A percentile compares a stretch with the other conserved stretches of the same genome.
Evolutionary conservation across 2,329 filamentous ascomycete genomes (phyloP).

Genomic region (Ascochyta rabiei): DNA sequence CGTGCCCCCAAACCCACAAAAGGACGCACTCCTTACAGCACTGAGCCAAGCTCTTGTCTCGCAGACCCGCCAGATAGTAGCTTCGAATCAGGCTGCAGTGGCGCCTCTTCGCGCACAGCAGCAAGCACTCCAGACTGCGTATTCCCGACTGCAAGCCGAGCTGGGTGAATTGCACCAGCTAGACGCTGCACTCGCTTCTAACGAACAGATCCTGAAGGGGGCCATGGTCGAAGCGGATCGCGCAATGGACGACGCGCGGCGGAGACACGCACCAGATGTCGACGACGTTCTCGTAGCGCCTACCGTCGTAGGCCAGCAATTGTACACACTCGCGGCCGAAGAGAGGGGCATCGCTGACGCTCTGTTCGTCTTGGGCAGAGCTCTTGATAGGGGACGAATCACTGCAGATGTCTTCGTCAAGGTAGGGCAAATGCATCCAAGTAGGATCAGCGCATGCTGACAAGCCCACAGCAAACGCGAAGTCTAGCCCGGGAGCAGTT

Average conservation of each 20-base stretch:
- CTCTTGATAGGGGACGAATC: conserved; percentile 74
- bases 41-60: conserved; percentile 73
- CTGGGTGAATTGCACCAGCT: conserved; percentile 73
- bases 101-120: conserved; percentile 80
- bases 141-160: conserved; percentile 75
- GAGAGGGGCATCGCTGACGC: conserved; percentile 86
- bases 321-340: conserved; percentile 88
- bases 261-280: conserved; percentile 73
- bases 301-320: conserved; percentile 88
- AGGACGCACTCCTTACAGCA: conserved; percentile 81
- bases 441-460: conserved; percentile 14
- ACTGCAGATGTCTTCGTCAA: conserved; percentile 76
- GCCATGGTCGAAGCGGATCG: conserved; percentile 79
- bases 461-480: conserved; percentile 61
- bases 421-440: conserved; percentile 50
- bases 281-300: conserved; percentile 94
- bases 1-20: conserved; percentile 94
- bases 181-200: conserved; percentile 72
- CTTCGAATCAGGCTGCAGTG: conserved; percentile 76
- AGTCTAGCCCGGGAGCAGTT: conserved; percentile 80
- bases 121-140: conserved; percentile 73
- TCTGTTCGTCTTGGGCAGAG: conserved; percentile 79
- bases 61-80: conserved; percentile 70
- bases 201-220: conserved; percentile 78
- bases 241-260: conserved; percentile 74